Evolutionary conservation across 2,329 filamentous ascomycete genomes (phyloP), one percentile per base, ranked within the genome.

Genomic region (Penicillium sclerotiorum): DNA sequence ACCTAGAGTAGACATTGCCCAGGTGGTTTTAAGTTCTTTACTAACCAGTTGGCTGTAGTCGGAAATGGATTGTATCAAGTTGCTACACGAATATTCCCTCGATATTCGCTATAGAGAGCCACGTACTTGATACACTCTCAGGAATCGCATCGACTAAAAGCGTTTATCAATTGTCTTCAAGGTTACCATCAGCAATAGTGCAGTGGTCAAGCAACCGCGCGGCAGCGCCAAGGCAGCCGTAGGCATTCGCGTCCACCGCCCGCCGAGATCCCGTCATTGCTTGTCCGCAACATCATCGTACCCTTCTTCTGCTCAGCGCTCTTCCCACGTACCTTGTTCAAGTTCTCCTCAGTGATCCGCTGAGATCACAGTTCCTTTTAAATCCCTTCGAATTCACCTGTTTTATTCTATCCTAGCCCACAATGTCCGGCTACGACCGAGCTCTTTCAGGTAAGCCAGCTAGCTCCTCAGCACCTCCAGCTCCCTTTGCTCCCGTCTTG

Each of bases 391-490:
- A n/a, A n/a, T n/a, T n/a, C n/a, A n/a, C 21, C 18, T 36, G 30
- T 12, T 45, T 45, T 47, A 40, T n/a, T 36, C 35, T 20, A 43
- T 51, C 44, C 35, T 40, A 28, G 45, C 43, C 42, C 64, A 72
- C 62, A 60, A 89, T 91, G 75, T 96, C 92, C 67, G 93, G 93
- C 77, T 99, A 99, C 80, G 94, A 99, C 80, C 89, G 94, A 88
- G 94, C 93, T 77, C 87, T 97, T 75, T 97, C 93, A 78, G 93
- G 92, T 96, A 86, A 79, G 86, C 71, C 57, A 69, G 59, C 57
- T 60, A 52, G 56, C 56, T 59, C 52, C 53, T 48, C 45, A 49
- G 27, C 49, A 32, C 32, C n/a, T n/a, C 47, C 57, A 57, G 57
- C 56, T 62, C 58, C 60, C 58, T 63, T 56, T 71, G 71, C 69